Percentiles rank a stretch among this genome's conserved stretches.
Conservation (phyloP, 1,139 yeast species). For the Eremothecium sinecaudum region DNA sequence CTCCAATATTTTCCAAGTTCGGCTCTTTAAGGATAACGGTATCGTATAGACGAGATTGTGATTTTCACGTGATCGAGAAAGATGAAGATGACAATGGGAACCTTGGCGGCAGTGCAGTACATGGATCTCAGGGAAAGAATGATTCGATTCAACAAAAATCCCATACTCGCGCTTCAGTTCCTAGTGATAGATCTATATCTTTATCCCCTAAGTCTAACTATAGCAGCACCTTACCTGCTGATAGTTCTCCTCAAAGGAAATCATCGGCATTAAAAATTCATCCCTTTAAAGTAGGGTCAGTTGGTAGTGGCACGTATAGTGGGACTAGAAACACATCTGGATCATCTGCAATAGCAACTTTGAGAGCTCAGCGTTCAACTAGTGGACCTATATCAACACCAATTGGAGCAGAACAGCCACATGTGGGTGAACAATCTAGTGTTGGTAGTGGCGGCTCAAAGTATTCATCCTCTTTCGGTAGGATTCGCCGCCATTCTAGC, state of each 20-base stretch:
- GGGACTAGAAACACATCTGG: constrained; percentile 33
- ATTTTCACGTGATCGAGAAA: constrained; percentile 42
- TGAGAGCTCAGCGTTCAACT: constrained; percentile 30
- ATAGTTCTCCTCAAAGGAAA: constrained; percentile 19
- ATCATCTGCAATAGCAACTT: constrained; percentile 32
- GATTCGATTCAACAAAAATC: constrained; percentile 6
- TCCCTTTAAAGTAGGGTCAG: constrained; percentile 55
- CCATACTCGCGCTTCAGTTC: constrained; percentile 11
- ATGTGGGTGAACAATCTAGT: constrained; percentile 25
- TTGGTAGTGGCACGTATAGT: constrained; percentile 39
- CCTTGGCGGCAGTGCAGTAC: constrained; percentile 5
- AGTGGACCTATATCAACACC: constrained; percentile 22
- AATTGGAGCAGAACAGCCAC: constrained; percentile 7
- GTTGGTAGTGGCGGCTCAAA: constrained; percentile 32
- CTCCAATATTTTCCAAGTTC: constrained; percentile 61
- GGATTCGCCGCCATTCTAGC: constrained; percentile 33
- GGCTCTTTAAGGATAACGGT: constrained; percentile 71
- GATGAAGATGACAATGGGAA: constrained; percentile 3
- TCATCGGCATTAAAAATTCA: constrained; percentile 34
- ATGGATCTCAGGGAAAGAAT: constrained; percentile 8
- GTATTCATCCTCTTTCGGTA: constrained; percentile 35
- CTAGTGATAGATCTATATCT: constrained; percentile 19
- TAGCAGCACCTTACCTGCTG: constrained; percentile 15
- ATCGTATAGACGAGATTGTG: constrained; percentile 64
- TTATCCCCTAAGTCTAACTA: constrained; percentile 24